Conservation (phyloP, 352 stramenopile genomes). For the Blastocystis sp. region DNA sequence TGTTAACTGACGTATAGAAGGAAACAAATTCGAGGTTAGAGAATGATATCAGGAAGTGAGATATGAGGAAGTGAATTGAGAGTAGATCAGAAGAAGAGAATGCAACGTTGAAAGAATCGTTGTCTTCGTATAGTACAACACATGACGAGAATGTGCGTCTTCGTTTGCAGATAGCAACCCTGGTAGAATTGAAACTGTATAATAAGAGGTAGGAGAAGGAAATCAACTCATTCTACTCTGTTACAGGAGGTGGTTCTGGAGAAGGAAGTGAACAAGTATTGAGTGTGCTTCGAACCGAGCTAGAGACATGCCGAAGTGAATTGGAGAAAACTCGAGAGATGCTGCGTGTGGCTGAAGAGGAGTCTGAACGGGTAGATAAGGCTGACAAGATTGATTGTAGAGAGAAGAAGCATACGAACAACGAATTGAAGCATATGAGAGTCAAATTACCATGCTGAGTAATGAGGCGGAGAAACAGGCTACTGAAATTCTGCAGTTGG, state of each 20-base stretch:
- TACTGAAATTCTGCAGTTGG: background rate
- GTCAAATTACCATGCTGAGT: slow-evolving; percentile 28
- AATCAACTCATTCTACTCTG: slow-evolving; percentile 35
- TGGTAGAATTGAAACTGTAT: background rate
- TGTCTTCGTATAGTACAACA: background rate
- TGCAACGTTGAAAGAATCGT: background rate
- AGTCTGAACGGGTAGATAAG: too few species aligned
- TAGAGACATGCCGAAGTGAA: too few species aligned
- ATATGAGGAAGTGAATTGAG: too few species aligned
- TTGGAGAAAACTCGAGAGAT: too few species aligned
- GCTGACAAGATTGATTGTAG: background rate
- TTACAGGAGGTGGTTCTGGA: background rate
- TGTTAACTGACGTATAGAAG: background rate
- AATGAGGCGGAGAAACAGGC: background rate
- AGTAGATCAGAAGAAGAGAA: background rate
- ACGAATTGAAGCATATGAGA: slow-evolving; percentile 26
- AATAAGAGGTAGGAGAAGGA: slow-evolving; percentile 24
- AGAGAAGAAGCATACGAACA: background rate
- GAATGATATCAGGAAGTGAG: background rate
- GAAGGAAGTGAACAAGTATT: background rate
- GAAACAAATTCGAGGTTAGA: background rate
- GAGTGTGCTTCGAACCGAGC: too few species aligned
- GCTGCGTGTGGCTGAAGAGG: too few species aligned
- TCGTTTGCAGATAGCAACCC: slow-evolving; percentile 26
- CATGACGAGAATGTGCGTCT: slow-evolving; percentile 57